Evolutionary conservation across 2,329 filamentous ascomycete species (phyloP), one percentile per base, ranked within the genome.

Genomic region (Claviceps quebecensis): DNA sequence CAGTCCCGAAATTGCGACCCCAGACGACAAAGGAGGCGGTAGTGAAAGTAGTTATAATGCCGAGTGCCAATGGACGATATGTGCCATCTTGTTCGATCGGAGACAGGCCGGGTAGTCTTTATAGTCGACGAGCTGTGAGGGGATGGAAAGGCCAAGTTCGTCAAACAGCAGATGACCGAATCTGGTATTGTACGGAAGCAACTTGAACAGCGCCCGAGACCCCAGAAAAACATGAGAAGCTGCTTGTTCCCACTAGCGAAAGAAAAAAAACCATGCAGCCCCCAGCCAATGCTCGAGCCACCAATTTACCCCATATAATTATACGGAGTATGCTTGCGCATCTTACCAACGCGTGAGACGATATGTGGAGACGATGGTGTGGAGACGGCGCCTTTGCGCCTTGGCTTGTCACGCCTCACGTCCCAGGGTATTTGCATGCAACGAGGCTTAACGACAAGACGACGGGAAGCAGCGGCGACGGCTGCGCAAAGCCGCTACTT

Each of bases 81-180:
- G 37, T 26, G 14, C 7, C 16, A 43, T 37, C 2, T 19, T 16
- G 17, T 2, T 38, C n/a, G 17, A 26, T 29, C 9, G 44, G 44
- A 34, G 26, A 49, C 11, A 29, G 37, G 44, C 5, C 45, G 38
- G 38, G 17, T 40, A 5, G 44, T 38, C 48, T 53, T 53, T 53
- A 53, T 53, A 53, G 44, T 36, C 22, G 48, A 46, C 46, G 22
- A 23, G n/a, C n/a, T 9, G 16, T 40, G 48, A 50, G 48, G 34
- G 34, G 22, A 29, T 45, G 37, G 40, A 43, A 11, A 13, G 29
- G 13, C 43, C 14, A 19, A 16, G 14, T 46, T 19, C 40, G 45
- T 19, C n/a, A 39, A 51, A 45, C n/a, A 40, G 45, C 13, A 45
- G 16, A 7, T 38, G 29, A 22, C 36, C n/a, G 38, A 5, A 13